Evolutionary conservation across 2,329 filamentous ascomycete genomes (phyloP).

Genomic region (Beauveria caledonica): DNA sequence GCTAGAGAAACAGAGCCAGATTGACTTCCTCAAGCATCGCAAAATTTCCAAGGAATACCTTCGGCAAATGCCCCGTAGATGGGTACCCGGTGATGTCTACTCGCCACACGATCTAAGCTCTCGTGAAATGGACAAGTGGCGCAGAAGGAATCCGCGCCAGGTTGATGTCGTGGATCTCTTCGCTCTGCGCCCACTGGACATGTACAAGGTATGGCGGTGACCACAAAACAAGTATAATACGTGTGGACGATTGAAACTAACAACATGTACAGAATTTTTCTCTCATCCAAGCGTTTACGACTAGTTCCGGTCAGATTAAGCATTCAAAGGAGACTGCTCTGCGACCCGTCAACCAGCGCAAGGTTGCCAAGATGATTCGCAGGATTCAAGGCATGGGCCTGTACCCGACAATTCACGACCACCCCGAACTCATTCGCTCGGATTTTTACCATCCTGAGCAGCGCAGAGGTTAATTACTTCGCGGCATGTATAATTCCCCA

Average conservation of each 20-base stretch:
- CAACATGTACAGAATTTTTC: slow-evolving; percentile 66
- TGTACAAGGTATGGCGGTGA: slow-evolving; percentile 64
- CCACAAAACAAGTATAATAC: background rate
- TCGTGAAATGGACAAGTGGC: slow-evolving; percentile 76
- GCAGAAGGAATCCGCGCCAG: slow-evolving; percentile 45
- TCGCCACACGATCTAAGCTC: slow-evolving; percentile 78
- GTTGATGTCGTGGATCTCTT: slow-evolving; percentile 72
- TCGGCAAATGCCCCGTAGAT: slow-evolving; percentile 60
- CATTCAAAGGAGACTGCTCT: slow-evolving; percentile 69
- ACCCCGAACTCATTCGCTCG: slow-evolving; percentile 67
- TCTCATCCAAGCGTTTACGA: slow-evolving; percentile 83
- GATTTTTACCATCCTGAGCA: slow-evolving; percentile 21
- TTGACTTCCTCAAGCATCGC: slow-evolving; percentile 30
- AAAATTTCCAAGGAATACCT: slow-evolving; percentile 45
- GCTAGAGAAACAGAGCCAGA: slow-evolving; percentile 24
- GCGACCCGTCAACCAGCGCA: slow-evolving; percentile 82
- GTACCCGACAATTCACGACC: slow-evolving; percentile 82
- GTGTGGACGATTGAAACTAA: background rate
- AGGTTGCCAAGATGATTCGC: slow-evolving; percentile 85
- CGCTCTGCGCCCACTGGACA: slow-evolving; percentile 68
- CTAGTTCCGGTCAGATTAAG: slow-evolving; percentile 76
- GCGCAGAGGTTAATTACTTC: background rate
- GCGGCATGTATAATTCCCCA: background rate
- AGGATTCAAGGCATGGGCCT: slow-evolving; percentile 82
- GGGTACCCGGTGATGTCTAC: slow-evolving; percentile 77